Conservation (phyloP, 352 stramenopile genomes). For the Phytophthora multivora region DNA sequence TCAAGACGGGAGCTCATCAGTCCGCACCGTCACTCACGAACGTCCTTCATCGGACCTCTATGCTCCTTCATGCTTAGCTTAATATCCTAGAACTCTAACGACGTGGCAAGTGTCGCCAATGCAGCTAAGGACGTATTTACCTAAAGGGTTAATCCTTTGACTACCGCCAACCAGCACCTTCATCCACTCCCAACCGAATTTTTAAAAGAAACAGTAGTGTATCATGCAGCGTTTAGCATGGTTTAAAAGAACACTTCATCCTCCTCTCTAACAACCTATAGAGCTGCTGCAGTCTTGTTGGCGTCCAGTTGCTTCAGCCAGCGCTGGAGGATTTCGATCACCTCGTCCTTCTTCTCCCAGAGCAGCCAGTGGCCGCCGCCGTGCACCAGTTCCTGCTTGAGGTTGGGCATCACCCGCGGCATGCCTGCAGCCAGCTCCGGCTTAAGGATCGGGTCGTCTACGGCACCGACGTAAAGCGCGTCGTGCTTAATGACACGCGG, state of each 20-base stretch:
- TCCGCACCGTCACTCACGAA: constrained; percentile 3
- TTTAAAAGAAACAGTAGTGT: too few species aligned
- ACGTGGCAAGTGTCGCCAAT: constrained; percentile 10
- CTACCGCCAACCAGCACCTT: too few species aligned
- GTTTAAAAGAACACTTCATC: too few species aligned
- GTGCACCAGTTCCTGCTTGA: constrained; percentile 52
- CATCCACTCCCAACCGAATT: too few species aligned
- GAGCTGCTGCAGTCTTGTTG: constrained; percentile 2
- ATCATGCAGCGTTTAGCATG: too few species aligned
- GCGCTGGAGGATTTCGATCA: constrained; percentile 35
- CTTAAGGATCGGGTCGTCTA: constrained; percentile 57
- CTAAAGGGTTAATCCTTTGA: too few species aligned
- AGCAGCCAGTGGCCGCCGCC: constrained; percentile 63
- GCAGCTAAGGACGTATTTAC: background rate
- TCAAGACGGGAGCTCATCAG: background rate
- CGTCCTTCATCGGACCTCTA: background rate
- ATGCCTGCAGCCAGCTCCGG: constrained; percentile 58
- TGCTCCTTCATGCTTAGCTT: background rate
- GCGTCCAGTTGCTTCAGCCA: constrained; percentile 37
- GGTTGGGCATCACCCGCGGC: constrained; percentile 48
- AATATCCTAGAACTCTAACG: constrained; percentile 23
- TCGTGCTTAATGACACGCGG: constrained; percentile 43
- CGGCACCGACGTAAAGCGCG: constrained; percentile 63
- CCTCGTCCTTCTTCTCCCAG: constrained; percentile 54
- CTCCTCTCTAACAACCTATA: constrained; percentile 1